Conservation (phyloP, 805 yeast species). For the Barnettozyma pratensis region DNA sequence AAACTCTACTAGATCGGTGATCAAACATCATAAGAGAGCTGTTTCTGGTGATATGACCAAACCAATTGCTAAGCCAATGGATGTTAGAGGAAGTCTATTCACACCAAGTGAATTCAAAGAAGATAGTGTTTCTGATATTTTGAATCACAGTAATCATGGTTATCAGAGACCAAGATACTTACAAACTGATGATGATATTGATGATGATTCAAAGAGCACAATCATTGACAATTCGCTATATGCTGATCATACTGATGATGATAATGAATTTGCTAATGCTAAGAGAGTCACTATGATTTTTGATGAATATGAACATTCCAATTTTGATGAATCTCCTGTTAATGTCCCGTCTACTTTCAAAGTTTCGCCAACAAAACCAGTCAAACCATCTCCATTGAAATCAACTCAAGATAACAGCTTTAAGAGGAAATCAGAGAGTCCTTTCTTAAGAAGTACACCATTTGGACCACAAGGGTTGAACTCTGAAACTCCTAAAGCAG, state of each 20-base stretch:
- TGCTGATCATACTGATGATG: conserved; percentile 24
- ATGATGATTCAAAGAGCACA: conserved; percentile 15
- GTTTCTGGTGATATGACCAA: conserved; percentile 9
- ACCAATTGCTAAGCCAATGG: conserved; percentile 8
- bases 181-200: conserved; percentile 7
- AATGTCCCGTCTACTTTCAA: neutral
- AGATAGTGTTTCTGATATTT: conserved; percentile 9
- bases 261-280: conserved; percentile 17
- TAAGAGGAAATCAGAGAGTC: conserved; percentile 12
- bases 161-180: conserved; percentile 16
- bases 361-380: conserved; percentile 6
- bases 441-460: conserved; percentile 20
- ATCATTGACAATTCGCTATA: conserved; percentile 21
- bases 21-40: conserved; percentile 21
- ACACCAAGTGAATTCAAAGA: conserved; percentile 19
- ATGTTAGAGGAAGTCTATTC: conserved; percentile 22
- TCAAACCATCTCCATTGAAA: conserved; percentile 19
- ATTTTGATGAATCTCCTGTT: conserved; percentile 4
- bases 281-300: conserved; percentile 25
- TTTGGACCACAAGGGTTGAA: neutral
- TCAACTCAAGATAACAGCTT: conserved; percentile 19
- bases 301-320: conserved; percentile 15
- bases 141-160: conserved; percentile 1
- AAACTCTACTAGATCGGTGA: conserved; percentile 14
- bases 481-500: conserved; percentile 12